Evolutionary conservation across 176 grass and related monocot genomes (phyloP), one percentile per base, ranked within the genome.

Genomic region (Dendrocalamus sinicus): DNA sequence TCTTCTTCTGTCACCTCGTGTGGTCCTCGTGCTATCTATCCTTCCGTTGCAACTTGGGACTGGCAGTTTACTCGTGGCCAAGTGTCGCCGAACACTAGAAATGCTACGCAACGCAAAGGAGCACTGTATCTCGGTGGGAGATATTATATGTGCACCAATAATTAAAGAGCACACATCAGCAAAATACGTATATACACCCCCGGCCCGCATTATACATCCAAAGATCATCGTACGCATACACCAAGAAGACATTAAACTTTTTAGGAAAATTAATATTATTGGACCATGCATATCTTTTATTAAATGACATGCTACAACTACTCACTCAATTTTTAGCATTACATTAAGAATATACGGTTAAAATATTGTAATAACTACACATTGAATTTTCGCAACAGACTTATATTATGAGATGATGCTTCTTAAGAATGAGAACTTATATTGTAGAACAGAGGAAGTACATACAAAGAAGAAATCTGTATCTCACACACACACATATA

Each of bases 61-160:
- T 15, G 45, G 67, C n/a, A 69, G 47, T 76, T 86, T 81, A 76
- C n/a, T 70, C 22, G 50, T 61, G 40, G 64, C 76, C 79, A 85
- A 62, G 76, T 76, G 45, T 55, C 69, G 46, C 9, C 23, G n/a
- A 12, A 12, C 59, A 6, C 59, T 61, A 24, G 59, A 61, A 12
- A 61, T 12, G 12, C 24, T 12, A 61, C n/a, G 12, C 58, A 2
- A 5, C n/a, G 10, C 7, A 46, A 8, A 24, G 6, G 30, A 73
- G 55, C 5, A 35, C 15, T 45, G 68, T 12, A 48, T 39, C 17
- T 39, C 17, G 16, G 64, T 59, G 39, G 23, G n/a, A 61, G 10
- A 61, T 12, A 45, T 65, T 7, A 65, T 26, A 7, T 46, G n/a
- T 71, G 41, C 8, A 17, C 32, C 32, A 44, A 11, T 57, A 35